Base-by-base conservation (phyloP, 2,329 filamentous ascomycete genomes). In the Orbilia brochopaga region DNA sequence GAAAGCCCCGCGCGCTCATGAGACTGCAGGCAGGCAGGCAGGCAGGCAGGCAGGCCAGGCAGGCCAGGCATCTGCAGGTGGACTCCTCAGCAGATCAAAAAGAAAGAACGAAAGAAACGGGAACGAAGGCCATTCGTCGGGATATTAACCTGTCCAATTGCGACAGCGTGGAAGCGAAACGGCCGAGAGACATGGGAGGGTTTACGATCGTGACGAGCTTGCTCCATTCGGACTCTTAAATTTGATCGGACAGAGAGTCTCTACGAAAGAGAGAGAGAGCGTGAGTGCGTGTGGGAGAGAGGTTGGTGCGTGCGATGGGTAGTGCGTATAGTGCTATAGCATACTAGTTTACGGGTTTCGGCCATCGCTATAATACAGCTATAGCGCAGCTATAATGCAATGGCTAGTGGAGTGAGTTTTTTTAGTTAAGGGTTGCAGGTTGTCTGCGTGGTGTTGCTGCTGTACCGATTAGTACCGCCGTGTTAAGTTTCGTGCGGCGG, bases 151-250 rank as follows among this genome's bases (percentile, higher is more conserved):
- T 65, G 32, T 72, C 67, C 67, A 72, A 72, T 72, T 65, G 67
- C 60, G 59, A 72, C 50, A 62, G 46, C 61, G n/a, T 61, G 44
- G 64, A 69, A 69, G 64, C 64, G 64, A 69, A 67, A 55, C 66
- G 59, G 54, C 59, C 59, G 54, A 69, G 46, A 69, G 17, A 58
- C 35, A 59, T 35, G 58, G 35, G 19, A 62, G 52, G 58, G 58
- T 48, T 48, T 48, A 48, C 56, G 59, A 72, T 72, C 67, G 67
- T 72, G 37, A 72, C 67, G 67, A 72, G 60, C 42, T 53, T 61
- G 5, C 46, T 57, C 30, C 50, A 61, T 54, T 35, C 50, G 24
- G 50, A 30, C 30, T 17, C 24, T 64, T 72, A 46, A 54, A 48
- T 63, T 63, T 30, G 37, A 55, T 44, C n/a, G 23, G 15, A 17